Conservation (phyloP, 495 filamentous ascomycete species). For the Annulohypoxylon moriforme region DNA sequence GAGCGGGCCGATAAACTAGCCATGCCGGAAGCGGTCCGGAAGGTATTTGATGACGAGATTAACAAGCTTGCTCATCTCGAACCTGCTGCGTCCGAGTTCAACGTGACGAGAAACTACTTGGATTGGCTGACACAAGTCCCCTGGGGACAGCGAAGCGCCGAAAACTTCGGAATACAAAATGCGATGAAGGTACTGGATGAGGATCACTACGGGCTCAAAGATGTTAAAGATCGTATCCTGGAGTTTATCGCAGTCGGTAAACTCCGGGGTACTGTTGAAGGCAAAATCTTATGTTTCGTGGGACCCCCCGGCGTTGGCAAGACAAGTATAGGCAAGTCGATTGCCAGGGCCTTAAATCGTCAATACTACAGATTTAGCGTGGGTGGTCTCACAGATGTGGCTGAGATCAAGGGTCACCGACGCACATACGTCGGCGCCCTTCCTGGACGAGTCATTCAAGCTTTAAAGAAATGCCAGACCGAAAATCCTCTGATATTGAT, state of each 20-base stretch:
- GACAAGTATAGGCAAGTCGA: constrained; percentile 98
- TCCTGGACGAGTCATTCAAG: constrained; percentile 96
- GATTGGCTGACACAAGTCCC: constrained; percentile 99
- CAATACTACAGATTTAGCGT: constrained; percentile 99
- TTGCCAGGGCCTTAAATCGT: constrained; percentile 91
- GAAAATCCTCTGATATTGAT: constrained; percentile 98
- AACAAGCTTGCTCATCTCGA: constrained; percentile 96
- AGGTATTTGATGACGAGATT: constrained; percentile 97
- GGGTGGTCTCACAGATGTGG: constrained; percentile 95
- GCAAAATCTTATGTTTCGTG: constrained; percentile 98
- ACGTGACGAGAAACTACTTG: constrained; percentile 98
- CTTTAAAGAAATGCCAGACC: constrained; percentile 98
- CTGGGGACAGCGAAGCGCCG: constrained; percentile 94
- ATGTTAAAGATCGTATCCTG: constrained; percentile 98
- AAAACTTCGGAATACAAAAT: constrained; percentile 95
- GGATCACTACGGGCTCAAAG: constrained; percentile 96
- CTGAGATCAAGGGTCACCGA: constrained; percentile 99
- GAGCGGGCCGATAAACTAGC: constrained; percentile 93
- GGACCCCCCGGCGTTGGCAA: constrained; percentile 96
- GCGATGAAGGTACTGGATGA: constrained; percentile 93
- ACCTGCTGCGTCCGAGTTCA: constrained; percentile 95
- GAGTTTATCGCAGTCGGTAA: constrained; percentile 99
- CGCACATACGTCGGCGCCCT: constrained; percentile 97
- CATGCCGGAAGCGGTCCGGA: constrained; percentile 96
- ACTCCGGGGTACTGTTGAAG: constrained; percentile 95